These are phyloP conservation scores for Penicillium chermesinum DNA, from an alignment of 495 filamentous ascomycete genomes.

Conservation along the genomic window DNA sequence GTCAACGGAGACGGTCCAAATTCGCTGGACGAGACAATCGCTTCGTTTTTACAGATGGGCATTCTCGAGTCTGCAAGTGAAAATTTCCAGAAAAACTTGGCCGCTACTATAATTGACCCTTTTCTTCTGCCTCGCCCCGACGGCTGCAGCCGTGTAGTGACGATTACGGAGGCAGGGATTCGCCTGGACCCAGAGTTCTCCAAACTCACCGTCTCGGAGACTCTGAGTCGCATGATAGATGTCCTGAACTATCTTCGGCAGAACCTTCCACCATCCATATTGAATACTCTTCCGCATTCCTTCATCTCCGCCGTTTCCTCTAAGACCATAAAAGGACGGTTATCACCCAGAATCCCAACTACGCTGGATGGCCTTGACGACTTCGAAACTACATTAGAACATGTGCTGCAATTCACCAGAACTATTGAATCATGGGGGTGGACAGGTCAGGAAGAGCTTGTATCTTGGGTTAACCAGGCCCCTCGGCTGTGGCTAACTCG, in stretches of 20 bases:
- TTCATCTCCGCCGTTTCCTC: constrained; percentile 63
- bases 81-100: constrained; percentile 32
- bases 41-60: constrained; percentile 29
- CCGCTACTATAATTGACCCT: constrained; percentile 28
- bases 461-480: constrained; percentile 74
- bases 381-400: constrained; percentile 61
- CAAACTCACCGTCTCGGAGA: constrained; percentile 24
- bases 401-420: constrained; percentile 57
- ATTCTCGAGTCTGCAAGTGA: constrained; percentile 29
- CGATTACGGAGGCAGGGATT: constrained; percentile 28
- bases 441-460: constrained; percentile 62
- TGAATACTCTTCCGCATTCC: constrained; percentile 54
- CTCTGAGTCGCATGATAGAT: constrained; percentile 46
- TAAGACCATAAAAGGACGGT: constrained; percentile 64
- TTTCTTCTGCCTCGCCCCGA: constrained; percentile 25
- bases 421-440: constrained; percentile 58
- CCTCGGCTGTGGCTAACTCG: constrained; percentile 83
- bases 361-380: constrained; percentile 60
- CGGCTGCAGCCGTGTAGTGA: constrained; percentile 26
- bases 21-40: constrained; percentile 32
- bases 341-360: constrained; percentile 69
- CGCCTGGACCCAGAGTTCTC: constrained; percentile 25
- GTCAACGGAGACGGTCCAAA: constrained; percentile 26
- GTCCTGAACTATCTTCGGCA: constrained; percentile 62
- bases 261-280: constrained; percentile 58